Percentiles rank a stretch among this genome's conserved stretches.
Evolutionary conservation across 495 filamentous ascomycete genomes (phyloP).

Genomic region (Clohesyomyces aquaticus): DNA sequence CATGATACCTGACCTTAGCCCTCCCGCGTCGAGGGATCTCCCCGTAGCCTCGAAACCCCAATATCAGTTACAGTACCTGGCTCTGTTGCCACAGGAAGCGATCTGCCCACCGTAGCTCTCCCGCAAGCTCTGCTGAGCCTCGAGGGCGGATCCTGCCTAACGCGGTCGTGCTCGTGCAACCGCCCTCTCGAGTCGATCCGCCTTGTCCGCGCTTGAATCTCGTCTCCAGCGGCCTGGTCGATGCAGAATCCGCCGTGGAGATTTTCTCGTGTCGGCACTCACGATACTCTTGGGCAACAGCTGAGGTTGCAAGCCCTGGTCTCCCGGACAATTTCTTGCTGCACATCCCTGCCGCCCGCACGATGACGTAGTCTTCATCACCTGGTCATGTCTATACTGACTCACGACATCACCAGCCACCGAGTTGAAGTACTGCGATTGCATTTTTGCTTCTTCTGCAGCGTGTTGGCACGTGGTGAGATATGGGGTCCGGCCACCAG

Average conservation of each 20-base stretch:
- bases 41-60: background rate
- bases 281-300: background rate
- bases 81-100: background rate
- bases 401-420: constrained; percentile 1
- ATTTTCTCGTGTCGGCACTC: background rate
- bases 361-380: constrained; percentile 16
- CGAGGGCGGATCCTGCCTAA: background rate
- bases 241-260: too few relatives aligned
- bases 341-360: constrained; percentile 1
- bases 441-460: constrained; percentile 8
- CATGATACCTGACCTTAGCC: constrained; percentile 12
- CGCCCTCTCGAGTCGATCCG: constrained; percentile 18
- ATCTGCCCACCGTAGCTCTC: constrained; percentile 31
- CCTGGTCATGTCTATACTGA: constrained; percentile 7
- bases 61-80: background rate
- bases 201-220: background rate
- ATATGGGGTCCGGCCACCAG: background rate
- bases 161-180: too few relatives aligned
- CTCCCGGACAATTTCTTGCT: constrained; percentile 13
- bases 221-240: background rate
- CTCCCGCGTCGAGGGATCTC: background rate
- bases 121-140: constrained; percentile 25
- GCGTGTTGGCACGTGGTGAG: background rate
- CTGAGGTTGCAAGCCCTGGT: constrained; percentile 1
- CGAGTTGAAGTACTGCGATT: background rate